Base-by-base conservation (phyloP, 169 alveolate species). In the Theileria parva region DNA sequence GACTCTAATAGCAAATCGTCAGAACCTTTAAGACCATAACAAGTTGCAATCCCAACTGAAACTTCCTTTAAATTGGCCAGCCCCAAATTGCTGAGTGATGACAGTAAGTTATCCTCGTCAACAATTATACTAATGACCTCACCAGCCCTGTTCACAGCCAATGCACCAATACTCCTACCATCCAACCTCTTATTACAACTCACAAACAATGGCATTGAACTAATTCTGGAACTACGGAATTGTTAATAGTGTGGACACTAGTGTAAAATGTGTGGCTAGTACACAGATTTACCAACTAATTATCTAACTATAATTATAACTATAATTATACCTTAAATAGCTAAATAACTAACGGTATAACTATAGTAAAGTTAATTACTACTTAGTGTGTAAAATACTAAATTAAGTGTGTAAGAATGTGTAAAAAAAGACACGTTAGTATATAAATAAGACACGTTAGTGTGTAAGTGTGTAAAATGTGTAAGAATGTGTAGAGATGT, bases 11-110 rank as follows among this genome's bases (percentile, higher is more conserved):
- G 93, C 65, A 95, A 86, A 30, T 93, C 91, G 55, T 97, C 98
- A 8, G 98, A 96, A n/a, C 99, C 98, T 25, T 94, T 96, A 23
- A 95, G 94, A 30, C 94, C 94, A 81, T 90, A 97, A 19, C 86
- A 66, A 19, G 84, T 69, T 17, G 86, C 83, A 60, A 44, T 80
- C 25, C 66, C 83, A 61, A 19, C 86, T 57, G 60, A 61, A 25
- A 66, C 90, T 32, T 70, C 89, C 67, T 68, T 88, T 44, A 59
- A 61, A 59, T 70, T 73, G 7, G 7, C 7, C 61, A 53, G 7
- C 15, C 19, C 61, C 61, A 15, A 32, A 32, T 32, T 32, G 37
- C 5, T 32, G 5, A 32, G 37, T 32, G 37, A 32, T 44, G 53
- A 50, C 75, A 39, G 55, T 28, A 84, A 67, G 57, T 79, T 70